Evolutionary conservation across 2,329 filamentous ascomycete species (phyloP), one percentile per base, ranked within the genome.

Genomic region (Sporothrix schenckii): DNA sequence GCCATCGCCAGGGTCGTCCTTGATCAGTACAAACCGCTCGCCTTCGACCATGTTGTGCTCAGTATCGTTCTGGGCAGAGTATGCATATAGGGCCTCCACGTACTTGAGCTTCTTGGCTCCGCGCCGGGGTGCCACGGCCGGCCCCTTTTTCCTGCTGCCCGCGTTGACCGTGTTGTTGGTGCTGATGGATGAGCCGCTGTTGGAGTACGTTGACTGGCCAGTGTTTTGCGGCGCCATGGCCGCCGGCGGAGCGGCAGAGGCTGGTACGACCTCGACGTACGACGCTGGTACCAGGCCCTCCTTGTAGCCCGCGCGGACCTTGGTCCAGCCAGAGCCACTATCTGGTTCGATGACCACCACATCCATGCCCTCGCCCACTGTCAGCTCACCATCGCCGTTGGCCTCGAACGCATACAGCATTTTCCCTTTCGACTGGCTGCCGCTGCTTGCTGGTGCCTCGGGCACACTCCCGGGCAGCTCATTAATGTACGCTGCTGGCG

Each of bases 21-120:
- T 93, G 72, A 97, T 89, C 44, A 99, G 83, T 52, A 99, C 93
- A 76, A 99, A 96, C 67, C 89, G 87, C 80, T 99, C 95, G 0
- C 95, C 95, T 80, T 97, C 94, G 0, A 79, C 79, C 92, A 99
- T 99, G 76, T 86, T 93, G 80, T 94, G 93, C 81, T 99, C 95
- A 9, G 88, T 87, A 6, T 96, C 92, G 74, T 89, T 93, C 76
- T 93, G 90, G 21, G 94, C 93, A 67, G 89, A 85, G 79, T 99
- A 99, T 66, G 95, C 92, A 79, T 98, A 99, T 76, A 98, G 75
- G 1, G 95, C 95, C 78, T 97, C 92, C 1, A 96, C 94, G 76
- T 98, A 97, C 77, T 91, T 92, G 49, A 97, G 84, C 79, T 97
- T 97, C 87, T 97, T 97, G 4, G 93, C 94, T 16, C 94, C 94